Evolutionary conservation across 2,329 filamentous ascomycete species (phyloP).

Genomic region (Meredithiella fracta): DNA sequence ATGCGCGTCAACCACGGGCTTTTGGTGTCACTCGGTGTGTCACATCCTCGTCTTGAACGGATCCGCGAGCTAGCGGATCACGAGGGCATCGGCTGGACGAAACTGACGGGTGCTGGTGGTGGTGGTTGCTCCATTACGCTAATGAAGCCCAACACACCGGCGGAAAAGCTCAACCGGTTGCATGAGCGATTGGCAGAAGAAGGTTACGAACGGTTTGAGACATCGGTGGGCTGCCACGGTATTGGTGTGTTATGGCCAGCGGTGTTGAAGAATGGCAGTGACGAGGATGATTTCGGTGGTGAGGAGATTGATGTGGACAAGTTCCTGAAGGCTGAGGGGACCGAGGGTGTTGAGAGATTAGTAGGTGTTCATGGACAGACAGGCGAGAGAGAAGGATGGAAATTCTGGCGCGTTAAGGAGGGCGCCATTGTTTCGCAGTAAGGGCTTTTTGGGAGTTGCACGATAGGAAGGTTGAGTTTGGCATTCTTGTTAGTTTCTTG

Average conservation of each 20-base stretch:
- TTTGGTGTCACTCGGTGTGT: slow-evolving; percentile 79
- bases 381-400: slow-evolving; percentile 64
- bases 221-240: slow-evolving; percentile 80
- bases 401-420: slow-evolving; percentile 55
- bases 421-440: slow-evolving; percentile 9
- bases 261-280: slow-evolving; percentile 68
- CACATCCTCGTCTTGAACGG: slow-evolving; percentile 81
- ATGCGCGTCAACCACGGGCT: slow-evolving; percentile 91
- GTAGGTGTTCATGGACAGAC: slow-evolving; percentile 60
- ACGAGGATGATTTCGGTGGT: slow-evolving; percentile 60
- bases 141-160: slow-evolving; percentile 48
- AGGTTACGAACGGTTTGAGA: slow-evolving; percentile 72
- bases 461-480: background rate
- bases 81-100: slow-evolving; percentile 86
- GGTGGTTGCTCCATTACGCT: slow-evolving; percentile 92
- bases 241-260: slow-evolving; percentile 91
- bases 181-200: slow-evolving; percentile 49
- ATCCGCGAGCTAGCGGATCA: slow-evolving; percentile 84
- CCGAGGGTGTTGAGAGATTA: slow-evolving; percentile 69
- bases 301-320: slow-evolving; percentile 83
- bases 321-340: slow-evolving; percentile 67
- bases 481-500: slow-evolving; percentile 2
- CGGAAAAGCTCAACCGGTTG: slow-evolving; percentile 42
- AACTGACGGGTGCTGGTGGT: slow-evolving; percentile 87
- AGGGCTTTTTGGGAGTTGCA: background rate